Percentiles rank a stretch among this genome's conserved stretches.
These are phyloP conservation scores for Uronychia setigera DNA, from an alignment of 73 alveolate genomes.

Conservation along the genomic window DNA sequence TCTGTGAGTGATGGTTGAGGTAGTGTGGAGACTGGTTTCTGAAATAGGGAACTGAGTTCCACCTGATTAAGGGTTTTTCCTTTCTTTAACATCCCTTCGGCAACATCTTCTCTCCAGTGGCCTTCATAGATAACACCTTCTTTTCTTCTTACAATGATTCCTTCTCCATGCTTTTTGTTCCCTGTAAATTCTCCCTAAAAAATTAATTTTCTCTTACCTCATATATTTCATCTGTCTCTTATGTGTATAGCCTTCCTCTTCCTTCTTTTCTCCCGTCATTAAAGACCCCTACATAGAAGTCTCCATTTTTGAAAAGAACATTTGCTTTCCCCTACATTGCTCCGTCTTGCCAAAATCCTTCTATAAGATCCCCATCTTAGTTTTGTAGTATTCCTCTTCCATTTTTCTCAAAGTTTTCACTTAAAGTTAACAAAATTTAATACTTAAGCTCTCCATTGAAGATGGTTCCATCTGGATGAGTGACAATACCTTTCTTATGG, in stretches of 20 bases:
- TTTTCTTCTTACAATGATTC: not conserved
- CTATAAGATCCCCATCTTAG: not conserved
- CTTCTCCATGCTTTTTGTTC: not conserved
- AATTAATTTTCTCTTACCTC: not conserved
- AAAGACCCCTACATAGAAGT: constrained; percentile 36
- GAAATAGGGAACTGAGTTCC: no score
- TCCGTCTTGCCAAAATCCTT: not conserved
- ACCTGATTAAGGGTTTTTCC: no score
- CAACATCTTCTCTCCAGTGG: not conserved
- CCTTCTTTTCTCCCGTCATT: constrained; percentile 47
- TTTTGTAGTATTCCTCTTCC: constrained; percentile 24
- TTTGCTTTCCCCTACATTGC: not conserved
- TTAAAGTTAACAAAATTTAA: not conserved
- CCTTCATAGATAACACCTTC: not conserved
- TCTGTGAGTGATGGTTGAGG: no score
- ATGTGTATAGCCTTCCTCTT: constrained; percentile 4
- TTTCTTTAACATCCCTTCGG: not conserved
- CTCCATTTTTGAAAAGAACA: constrained; percentile 13
- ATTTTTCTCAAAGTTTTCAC: constrained; percentile 12
- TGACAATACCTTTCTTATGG: constrained; percentile 15
- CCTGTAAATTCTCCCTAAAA: not conserved
- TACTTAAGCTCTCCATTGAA: constrained; percentile 32
- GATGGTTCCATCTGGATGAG: constrained; percentile 34
- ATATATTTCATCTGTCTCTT: not conserved
- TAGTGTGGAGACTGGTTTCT: no score